Evolutionary conservation across 257 asterid species (phyloP), one percentile per base, ranked within the genome.

Genomic region (Eustoma russellianum): DNA sequence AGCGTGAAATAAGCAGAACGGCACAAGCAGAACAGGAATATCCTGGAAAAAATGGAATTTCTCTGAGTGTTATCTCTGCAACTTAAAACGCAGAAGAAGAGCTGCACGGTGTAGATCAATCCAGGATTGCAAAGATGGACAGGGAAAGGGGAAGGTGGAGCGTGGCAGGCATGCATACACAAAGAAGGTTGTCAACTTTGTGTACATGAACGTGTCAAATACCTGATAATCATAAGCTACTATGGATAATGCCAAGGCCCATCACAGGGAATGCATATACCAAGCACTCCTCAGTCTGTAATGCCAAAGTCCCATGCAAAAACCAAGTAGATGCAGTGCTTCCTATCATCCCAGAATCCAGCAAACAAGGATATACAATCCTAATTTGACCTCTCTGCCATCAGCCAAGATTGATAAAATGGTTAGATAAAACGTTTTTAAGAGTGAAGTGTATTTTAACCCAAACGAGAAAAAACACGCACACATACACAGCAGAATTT

Each of bases 141-240:
- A 38, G 12, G 12, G 11, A 8, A 38, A 38, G 7, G 43, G 43
- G 30, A 24, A 24, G 30, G 30, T 24, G 30, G 30, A 24, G 30
- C 3, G 30, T 24, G 30, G 30, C 3, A 24, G 30, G 30, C 30
- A 24, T 24, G 1, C 30, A 24, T 24, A 24, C 30, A 24, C 30
- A 30, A 38, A 13, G 9, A 48, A 48, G 53, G 48, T 50, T 43
- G n/a, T 14, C 41, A 35, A 53, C 16, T 33, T 34, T 44, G 13
- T 30, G 48, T 24, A 24, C 30, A 24, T 24, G 30, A 24, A 24
- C 3, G 30, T 24, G 1, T 24, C 30, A 24, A 24, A 24, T 24
- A 85, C 98, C 97, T 92, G 94, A 75, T 92, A 92, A 75, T 92
- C 97, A 69, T 79, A 88, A 52, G 95, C 95, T 57, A 81, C 77